A percentile compares a stretch with the other conserved stretches of the same genome.
Evolutionary conservation across 1,139 yeast species (phyloP).

Genomic region (Arxiozyma slooffiae): DNA sequence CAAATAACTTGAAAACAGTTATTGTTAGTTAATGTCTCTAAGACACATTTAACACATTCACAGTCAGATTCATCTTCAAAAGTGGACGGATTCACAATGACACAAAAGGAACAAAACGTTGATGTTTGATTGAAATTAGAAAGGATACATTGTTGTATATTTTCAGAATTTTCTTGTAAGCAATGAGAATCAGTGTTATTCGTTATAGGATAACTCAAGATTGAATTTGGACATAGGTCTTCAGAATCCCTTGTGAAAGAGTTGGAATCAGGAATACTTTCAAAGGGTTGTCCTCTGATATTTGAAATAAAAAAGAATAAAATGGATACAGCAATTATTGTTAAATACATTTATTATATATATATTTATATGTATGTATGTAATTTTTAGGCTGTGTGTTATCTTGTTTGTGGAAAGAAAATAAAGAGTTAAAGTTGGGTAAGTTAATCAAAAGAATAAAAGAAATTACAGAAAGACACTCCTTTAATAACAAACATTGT

Average conservation of each 20-base stretch:
- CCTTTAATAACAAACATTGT: too few relatives aligned
- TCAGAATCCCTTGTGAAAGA: background rate
- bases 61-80: conserved; percentile 14
- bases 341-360: background rate
- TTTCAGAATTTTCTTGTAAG: background rate
- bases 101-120: conserved; percentile 13
- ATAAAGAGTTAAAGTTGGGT: background rate
- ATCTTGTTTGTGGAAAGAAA: background rate
- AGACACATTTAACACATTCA: conserved; percentile 16
- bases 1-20: conserved; percentile 12
- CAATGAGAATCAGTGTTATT: background rate
- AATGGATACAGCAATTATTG: background rate
- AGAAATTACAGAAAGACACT: too few relatives aligned
- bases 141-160: conserved; percentile 11
- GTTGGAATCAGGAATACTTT: background rate
- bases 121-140: conserved; percentile 9
- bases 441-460: too few relatives aligned
- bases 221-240: background rate
- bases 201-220: background rate
- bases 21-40: conserved; percentile 8
- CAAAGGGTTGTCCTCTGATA: background rate
- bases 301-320: background rate
- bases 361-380: too few relatives aligned
- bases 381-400: background rate
- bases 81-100: conserved; percentile 9